Percentiles rank a stretch among this genome's conserved stretches.
phyloP scores from a whole-genome alignment of 345 rosid genomes.

The Litchi chinensis region DNA sequence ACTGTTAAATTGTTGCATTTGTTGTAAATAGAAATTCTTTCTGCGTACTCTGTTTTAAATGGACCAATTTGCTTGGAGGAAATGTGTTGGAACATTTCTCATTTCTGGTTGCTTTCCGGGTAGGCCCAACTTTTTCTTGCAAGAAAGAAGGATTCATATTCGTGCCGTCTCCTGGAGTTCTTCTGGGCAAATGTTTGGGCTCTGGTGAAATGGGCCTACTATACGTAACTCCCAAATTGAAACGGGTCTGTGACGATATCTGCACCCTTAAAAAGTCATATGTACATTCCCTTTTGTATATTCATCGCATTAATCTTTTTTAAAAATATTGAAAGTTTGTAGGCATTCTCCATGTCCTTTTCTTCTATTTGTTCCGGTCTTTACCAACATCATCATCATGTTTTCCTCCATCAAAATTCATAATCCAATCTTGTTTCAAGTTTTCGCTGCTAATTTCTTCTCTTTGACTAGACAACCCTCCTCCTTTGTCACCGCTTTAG shows the following conservation, averaged over 20 bases:
- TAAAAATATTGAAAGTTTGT: too few species aligned
- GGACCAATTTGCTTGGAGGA: neutral
- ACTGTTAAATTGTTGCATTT: slow-evolving; percentile 28
- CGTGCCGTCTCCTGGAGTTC: neutral
- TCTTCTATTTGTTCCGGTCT: too few species aligned
- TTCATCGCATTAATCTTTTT: too few species aligned
- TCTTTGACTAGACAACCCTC: too few species aligned
- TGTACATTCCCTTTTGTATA: too few species aligned
- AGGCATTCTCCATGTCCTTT: too few species aligned
- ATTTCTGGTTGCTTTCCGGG: neutral
- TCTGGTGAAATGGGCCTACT: neutral
- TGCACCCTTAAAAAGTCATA: too few species aligned
- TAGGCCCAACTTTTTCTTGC: neutral
- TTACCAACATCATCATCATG: too few species aligned
- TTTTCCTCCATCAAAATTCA: too few species aligned
- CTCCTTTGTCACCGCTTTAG: too few species aligned
- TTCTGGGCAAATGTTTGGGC: neutral
- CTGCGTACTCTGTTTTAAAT: neutral
- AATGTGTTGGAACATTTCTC: neutral
- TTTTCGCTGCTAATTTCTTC: too few species aligned
- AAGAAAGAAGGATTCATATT: neutral
- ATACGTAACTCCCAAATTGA: neutral
- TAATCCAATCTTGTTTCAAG: too few species aligned
- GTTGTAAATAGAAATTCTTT: slow-evolving; percentile 51
- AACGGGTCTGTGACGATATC: neutral